Percentiles rank a stretch among this genome's conserved stretches.
phyloP scores from a whole-genome alignment of 768 basidiomycete species.

The Lentinula sp. region DNA sequence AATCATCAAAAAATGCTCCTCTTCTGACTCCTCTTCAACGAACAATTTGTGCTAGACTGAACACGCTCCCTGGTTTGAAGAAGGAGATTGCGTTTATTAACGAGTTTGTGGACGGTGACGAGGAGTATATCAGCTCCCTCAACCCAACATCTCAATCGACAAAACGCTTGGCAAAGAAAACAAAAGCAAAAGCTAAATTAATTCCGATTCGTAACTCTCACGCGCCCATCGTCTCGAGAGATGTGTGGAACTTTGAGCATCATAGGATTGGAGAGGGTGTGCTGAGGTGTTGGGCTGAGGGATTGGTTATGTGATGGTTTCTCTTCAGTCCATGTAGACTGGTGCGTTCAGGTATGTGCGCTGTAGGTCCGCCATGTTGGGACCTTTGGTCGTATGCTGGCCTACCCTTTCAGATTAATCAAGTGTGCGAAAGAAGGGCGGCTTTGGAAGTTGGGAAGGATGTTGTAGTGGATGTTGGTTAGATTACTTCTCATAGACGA shows the following conservation, averaged over 20 bases:
- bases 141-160: not conserved
- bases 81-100: conserved; percentile 70
- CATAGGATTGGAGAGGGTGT: conserved; percentile 42
- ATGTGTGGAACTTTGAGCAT: conserved; percentile 30
- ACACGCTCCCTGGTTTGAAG: conserved; percentile 60
- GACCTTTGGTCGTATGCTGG: too few relatives aligned
- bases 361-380: too few relatives aligned
- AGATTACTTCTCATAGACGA: too few relatives aligned
- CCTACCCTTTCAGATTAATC: too few relatives aligned
- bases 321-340: too few relatives aligned
- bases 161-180: not conserved
- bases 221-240: conserved; percentile 54
- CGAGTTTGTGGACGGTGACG: conserved; percentile 9
- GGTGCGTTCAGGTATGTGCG: too few relatives aligned
- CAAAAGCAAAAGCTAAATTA: not conserved
- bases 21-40: conserved; percentile 49
- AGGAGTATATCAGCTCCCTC: not conserved
- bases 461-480: too few relatives aligned
- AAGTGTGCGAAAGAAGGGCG: too few relatives aligned
- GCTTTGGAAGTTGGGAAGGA: too few relatives aligned
- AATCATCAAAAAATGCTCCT: not conserved
- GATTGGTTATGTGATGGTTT: conserved; percentile 31
- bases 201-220: conserved; percentile 57
- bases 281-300: conserved; percentile 45
- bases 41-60: conserved; percentile 52